Conservation (phyloP, 345 rosid genomes). For the Gossypium australe region DNA sequence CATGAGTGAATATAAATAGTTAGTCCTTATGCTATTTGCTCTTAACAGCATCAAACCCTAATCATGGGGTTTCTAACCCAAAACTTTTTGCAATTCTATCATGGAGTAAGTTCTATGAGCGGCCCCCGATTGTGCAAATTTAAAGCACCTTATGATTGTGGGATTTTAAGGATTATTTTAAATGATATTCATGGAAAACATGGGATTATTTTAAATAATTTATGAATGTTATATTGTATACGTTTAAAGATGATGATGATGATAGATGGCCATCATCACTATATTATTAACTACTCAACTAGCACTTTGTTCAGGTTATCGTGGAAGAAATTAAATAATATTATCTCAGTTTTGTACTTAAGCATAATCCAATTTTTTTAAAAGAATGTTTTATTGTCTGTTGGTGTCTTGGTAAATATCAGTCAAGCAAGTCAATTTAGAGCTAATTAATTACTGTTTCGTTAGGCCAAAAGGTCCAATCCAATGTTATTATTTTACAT, state of each 20-base stretch:
- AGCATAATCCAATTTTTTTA: neutral
- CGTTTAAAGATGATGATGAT: neutral
- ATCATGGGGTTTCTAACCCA: neutral
- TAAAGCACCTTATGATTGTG: neutral
- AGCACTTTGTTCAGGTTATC: neutral
- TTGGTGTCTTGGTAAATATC: neutral
- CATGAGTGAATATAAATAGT: neutral
- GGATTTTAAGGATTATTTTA: neutral
- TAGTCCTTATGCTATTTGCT: neutral
- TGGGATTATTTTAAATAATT: too few species aligned
- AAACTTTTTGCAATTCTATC: neutral
- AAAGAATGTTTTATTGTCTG: neutral
- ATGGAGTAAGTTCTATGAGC: neutral
- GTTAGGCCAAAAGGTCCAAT: neutral
- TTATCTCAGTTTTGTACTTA: neutral
- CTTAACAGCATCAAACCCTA: neutral
- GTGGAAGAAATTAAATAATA: neutral
- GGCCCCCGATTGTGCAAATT: neutral
- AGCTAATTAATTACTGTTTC: neutral
- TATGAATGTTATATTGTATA: neutral
- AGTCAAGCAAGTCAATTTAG: neutral
- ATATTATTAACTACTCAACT: conserved; percentile 1
- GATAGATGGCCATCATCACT: neutral
- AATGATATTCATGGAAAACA: too few species aligned
- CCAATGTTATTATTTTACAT: too few species aligned